Conservation (phyloP, 1,284 basidiomycete species). For the Lentinula novae-zelandiae region DNA sequence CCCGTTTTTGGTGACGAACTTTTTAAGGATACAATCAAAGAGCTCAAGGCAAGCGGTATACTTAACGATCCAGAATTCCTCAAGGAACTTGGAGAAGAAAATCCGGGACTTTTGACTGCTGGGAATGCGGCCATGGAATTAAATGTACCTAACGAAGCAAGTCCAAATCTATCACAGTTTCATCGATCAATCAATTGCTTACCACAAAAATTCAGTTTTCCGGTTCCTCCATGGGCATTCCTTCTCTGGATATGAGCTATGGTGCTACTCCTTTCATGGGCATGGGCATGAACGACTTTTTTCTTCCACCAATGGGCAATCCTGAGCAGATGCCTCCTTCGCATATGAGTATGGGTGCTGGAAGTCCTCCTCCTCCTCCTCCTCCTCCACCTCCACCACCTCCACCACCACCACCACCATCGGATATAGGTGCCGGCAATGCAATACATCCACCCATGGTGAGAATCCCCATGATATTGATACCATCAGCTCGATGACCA, state of each 20-base stretch:
- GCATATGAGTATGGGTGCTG: background rate
- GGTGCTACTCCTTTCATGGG: background rate
- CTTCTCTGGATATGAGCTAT: background rate
- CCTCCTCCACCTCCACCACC: too few relatives aligned
- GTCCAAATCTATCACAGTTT: background rate
- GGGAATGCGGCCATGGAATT: background rate
- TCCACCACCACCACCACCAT: too few relatives aligned
- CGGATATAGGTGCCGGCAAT: too few relatives aligned
- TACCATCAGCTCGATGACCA: background rate
- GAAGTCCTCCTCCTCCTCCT: background rate
- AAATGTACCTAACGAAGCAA: background rate
- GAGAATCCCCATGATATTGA: too few relatives aligned
- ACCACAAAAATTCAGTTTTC: background rate
- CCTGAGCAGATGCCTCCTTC: background rate
- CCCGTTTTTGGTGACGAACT: background rate
- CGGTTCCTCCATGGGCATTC: background rate
- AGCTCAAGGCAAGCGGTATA: background rate
- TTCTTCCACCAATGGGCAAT: background rate
- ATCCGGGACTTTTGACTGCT: background rate
- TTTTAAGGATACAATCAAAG: background rate
- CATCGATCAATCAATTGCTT: background rate
- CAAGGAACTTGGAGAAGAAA: background rate
- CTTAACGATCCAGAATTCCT: background rate
- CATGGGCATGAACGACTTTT: background rate
- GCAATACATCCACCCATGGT: too few relatives aligned